Evolutionary conservation across 108 stramenopile genomes (phyloP), one percentile per base, ranked within the genome.

Genomic region (Cyclotella choctawhatcheeana): DNA sequence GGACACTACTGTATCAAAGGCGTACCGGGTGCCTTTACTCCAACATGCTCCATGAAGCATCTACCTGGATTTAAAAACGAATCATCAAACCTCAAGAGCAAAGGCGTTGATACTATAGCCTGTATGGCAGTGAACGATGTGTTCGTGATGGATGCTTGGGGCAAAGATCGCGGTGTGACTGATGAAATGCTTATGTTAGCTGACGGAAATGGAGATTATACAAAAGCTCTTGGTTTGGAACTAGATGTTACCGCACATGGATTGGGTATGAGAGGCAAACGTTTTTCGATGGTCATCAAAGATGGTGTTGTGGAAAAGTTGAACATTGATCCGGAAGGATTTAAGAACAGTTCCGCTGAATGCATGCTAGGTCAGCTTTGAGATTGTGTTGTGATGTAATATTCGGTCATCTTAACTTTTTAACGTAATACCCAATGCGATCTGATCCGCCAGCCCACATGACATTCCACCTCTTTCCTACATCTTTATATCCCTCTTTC

Each of bases 381-480:
- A 45, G 33, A 13, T 29, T 6, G 51, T 40, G n/a, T n/a, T n/a
- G n/a, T n/a, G n/a, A n/a, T n/a, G n/a, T n/a, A n/a, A n/a, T n/a
- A n/a, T n/a, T n/a, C n/a, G n/a, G 26, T 51, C 20, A 24, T 72
- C 63, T 29, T 40, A 82, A 48, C 29, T 71, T 79, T 56, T 93
- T 93, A 20, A 88, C 82, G 51, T 79, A 94, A 65, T 94, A 94
- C 12, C 93, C 88, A 72, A 94, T 94, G 12, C 86, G 71, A 29
- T 83, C 79, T 18, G 93, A 73, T 35, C 73, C 78, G 20, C 90
- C 93, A 43, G 88, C 88, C 93, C 90, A 94, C 58, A 87, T 77
- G 18, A 85, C 88, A 71, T 85, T 87, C 93, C 93, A 94, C 56
- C 93, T 64, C 54, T 64, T 74, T 8, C 88, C 89, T 24, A 88